Percentiles rank a stretch among this genome's conserved stretches.
phyloP scores from a whole-genome alignment of 2,329 filamentous ascomycete genomes.

The Aspergillus transmontanensis region DNA sequence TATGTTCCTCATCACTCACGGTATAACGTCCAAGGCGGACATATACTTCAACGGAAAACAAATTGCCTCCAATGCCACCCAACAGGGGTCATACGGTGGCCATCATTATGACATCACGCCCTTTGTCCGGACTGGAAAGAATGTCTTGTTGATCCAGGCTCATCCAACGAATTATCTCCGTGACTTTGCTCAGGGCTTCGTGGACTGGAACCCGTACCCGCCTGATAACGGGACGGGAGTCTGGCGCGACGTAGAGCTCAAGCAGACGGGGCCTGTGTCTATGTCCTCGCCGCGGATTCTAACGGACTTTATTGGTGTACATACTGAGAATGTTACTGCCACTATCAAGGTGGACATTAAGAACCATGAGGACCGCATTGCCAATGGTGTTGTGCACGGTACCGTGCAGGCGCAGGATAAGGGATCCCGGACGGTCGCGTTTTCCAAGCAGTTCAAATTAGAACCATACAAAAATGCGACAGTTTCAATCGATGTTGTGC shows the following conservation, averaged over 20 bases:
- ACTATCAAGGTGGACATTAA: slow-evolving; percentile 34
- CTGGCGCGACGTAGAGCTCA: slow-evolving; percentile 62
- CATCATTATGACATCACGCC: slow-evolving; percentile 58
- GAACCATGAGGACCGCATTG: slow-evolving; percentile 30
- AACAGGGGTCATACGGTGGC: slow-evolving; percentile 61
- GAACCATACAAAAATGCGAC: slow-evolving; percentile 42
- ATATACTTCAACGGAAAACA: slow-evolving; percentile 61
- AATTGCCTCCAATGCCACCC: slow-evolving; percentile 52
- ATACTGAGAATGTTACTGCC: slow-evolving; percentile 42
- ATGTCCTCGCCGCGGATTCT: slow-evolving; percentile 49
- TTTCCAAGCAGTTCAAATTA: slow-evolving; percentile 42
- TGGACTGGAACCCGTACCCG: slow-evolving; percentile 65
- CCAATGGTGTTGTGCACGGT: slow-evolving; percentile 26
- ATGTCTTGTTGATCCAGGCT: slow-evolving; percentile 57
- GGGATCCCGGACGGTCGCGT: slow-evolving; percentile 14
- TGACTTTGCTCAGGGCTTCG: slow-evolving; percentile 62
- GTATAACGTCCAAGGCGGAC: slow-evolving; percentile 63
- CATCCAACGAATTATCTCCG: slow-evolving; percentile 62
- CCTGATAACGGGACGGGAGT: slow-evolving; percentile 65
- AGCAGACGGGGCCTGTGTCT: slow-evolving; percentile 56
- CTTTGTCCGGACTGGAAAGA: slow-evolving; percentile 41
- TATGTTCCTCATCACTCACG: slow-evolving; percentile 59
- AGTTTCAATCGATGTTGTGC: slow-evolving; percentile 38
- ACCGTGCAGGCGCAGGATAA: slow-evolving; percentile 21
- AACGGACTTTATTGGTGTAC: slow-evolving; percentile 44